phyloP scores from a whole-genome alignment of 1,284 basidiomycete species.

The Puccinia polysora region DNA sequence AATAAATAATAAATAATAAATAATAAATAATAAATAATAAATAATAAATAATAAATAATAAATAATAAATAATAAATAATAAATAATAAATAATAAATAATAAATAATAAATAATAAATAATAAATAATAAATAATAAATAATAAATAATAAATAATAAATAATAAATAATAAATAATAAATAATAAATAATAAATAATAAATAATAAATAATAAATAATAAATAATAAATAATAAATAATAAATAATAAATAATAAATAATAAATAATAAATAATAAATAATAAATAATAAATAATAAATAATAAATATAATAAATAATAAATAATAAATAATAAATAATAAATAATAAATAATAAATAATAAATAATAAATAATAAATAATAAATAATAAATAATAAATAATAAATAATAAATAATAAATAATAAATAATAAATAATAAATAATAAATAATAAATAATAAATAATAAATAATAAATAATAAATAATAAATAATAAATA shows the following conservation, averaged over 20 bases:
- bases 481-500: neutral
- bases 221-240: neutral
- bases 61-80: neutral
- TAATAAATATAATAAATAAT: neutral
- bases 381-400: neutral
- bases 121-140: neutral
- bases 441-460: neutral
- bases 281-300: neutral
- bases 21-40: neutral
- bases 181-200: neutral
- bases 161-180: neutral
- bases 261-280: neutral
- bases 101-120: neutral
- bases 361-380: neutral
- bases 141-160: neutral
- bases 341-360: neutral
- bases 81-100: neutral
- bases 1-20: conserved; percentile 1
- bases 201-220: neutral
- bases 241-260: neutral
- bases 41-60: conserved; percentile 7
- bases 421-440: neutral
- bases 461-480: neutral
- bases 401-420: neutral
- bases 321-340: neutral